phyloP scores from a whole-genome alignment of 805 yeast genomes.

The Priceomyces carsonii region DNA sequence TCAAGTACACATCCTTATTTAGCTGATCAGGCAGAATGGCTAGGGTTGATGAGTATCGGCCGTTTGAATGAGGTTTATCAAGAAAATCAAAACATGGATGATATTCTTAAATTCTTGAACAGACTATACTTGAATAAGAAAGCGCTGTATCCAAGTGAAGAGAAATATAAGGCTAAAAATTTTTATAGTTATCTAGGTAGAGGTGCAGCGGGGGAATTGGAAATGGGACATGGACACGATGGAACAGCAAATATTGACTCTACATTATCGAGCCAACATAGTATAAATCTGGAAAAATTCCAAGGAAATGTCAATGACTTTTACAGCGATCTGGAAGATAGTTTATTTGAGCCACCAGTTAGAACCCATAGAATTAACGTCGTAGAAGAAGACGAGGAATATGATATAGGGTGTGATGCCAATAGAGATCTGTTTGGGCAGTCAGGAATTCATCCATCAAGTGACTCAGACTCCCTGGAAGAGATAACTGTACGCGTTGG shows the following conservation, averaged over 20 bases:
- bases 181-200: conserved; percentile 39
- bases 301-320: conserved; percentile 3
- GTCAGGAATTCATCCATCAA: neutral
- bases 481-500: conserved; percentile 23
- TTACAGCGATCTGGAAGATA: conserved; percentile 9
- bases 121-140: conserved; percentile 31
- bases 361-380: neutral
- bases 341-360: neutral
- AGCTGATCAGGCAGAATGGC: conserved; percentile 46
- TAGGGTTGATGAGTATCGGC: conserved; percentile 36
- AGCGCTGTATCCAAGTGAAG: conserved; percentile 37
- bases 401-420: conserved; percentile 8
- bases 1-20: conserved; percentile 46
- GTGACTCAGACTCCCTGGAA: neutral
- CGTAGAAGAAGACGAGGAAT: conserved; percentile 10
- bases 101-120: conserved; percentile 36
- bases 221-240: too few species aligned
- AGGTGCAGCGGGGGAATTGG: conserved; percentile 2
- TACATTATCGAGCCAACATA: conserved; percentile 7
- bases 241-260: too few species aligned
- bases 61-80: conserved; percentile 39
- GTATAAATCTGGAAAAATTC: conserved; percentile 1
- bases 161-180: conserved; percentile 36
- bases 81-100: conserved; percentile 32
- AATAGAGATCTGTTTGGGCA: neutral